Base-by-base conservation (phyloP, 2,329 filamentous ascomycete genomes). In the Pseudocercospora eumusae region DNA sequence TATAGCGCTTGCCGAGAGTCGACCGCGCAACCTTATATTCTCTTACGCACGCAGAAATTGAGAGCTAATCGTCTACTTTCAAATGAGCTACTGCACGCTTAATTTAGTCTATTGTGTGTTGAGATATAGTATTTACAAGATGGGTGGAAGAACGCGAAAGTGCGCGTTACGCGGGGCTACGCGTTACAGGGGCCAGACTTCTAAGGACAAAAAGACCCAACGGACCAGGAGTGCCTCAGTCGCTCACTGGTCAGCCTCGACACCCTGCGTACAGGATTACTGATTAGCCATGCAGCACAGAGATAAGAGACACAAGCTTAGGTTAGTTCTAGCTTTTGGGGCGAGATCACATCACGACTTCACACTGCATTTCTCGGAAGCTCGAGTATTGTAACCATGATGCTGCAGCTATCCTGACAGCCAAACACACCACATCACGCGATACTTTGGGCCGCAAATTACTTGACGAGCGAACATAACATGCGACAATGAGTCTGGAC, bases 401-500 rank as follows among this genome's bases (percentile, higher is more conserved):
- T 28, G 42, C 45, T 25, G 27, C n/a, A 50, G 25, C 27, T 55
- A 47, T 25, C 52, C 36, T 52, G 42, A 56, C 50, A 40, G 56
- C 50, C 49, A 47, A 40, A 42, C 21, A 57, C 11, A 27, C 54
- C 54, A 42, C 15, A 23, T 13, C 20, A 23, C 25, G 54, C 13
- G 42, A 15, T 18, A 40, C 8, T 33, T 21, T 40, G 33, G 28
- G 13, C 36, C 18, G 28, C 50, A 15, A n/a, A 15, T 47, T 20
- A 15, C 9, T 47, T 25, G 15, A n/a, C 7, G n/a, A 21, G 45
- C 55, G 31, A 57, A 28, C 47, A 31, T 50, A 25, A 47, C 47
- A 28, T n/a, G 25, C 47, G 15, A 28, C 21, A 52, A 56, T 56
- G 53, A 56, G 33, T 40, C 20, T 56, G 25, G 58, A 49, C 42